A percentile compares a stretch with the other conserved stretches of the same genome.
Evolutionary conservation across 2,329 filamentous ascomycete genomes (phyloP).

Genomic region (Penicillium sclerotiorum): DNA sequence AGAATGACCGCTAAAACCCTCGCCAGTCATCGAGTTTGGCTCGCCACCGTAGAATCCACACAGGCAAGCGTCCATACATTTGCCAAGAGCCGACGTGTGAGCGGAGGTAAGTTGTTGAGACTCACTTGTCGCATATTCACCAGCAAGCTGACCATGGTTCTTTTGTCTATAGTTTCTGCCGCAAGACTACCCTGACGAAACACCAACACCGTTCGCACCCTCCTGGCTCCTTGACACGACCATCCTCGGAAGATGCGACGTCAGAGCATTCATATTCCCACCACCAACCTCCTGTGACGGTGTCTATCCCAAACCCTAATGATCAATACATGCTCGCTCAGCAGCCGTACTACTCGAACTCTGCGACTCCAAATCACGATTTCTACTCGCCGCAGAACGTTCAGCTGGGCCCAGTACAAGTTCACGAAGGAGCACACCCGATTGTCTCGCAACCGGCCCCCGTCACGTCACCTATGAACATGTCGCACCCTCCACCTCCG

Average conservation of each 20-base stretch:
- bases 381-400: constrained; percentile 40
- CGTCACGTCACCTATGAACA: constrained; percentile 31
- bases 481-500: constrained; percentile 32
- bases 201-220: constrained; percentile 45
- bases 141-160: constrained; percentile 1
- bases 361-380: constrained; percentile 38
- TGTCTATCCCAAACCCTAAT: constrained; percentile 34
- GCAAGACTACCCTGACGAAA: constrained; percentile 46
- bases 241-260: constrained; percentile 39
- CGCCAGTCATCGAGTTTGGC: constrained; percentile 43
- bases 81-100: constrained; percentile 45
- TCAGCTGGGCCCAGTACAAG: constrained; percentile 34
- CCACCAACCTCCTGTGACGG: constrained; percentile 29
- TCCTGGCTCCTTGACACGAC: constrained; percentile 35
- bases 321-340: constrained; percentile 41
- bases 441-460: constrained; percentile 36
- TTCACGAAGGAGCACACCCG: constrained; percentile 32
- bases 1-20: constrained; percentile 8
- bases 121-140: neutral
- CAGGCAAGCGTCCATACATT: constrained; percentile 44
- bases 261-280: constrained; percentile 40
- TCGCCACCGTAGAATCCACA: constrained; percentile 44
- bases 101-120: constrained; percentile 33
- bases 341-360: constrained; percentile 38
- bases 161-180: constrained; percentile 37